Percentiles rank a stretch among this genome's conserved stretches.
phyloP scores from a whole-genome alignment of 805 yeast species.

The Yarrowia sp. region DNA sequence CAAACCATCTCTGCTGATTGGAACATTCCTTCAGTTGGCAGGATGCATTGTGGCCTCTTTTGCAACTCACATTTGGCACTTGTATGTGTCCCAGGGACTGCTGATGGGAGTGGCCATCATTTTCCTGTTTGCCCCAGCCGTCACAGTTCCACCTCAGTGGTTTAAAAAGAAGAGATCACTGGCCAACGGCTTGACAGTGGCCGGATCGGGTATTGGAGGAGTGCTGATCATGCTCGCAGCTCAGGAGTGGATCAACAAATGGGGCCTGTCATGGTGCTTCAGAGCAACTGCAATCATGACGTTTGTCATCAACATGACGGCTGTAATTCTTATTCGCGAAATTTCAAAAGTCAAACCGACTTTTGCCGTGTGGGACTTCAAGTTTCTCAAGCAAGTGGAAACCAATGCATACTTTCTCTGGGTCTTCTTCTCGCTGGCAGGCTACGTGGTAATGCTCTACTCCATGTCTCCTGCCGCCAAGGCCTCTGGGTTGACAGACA shows the following conservation, averaged over 20 bases:
- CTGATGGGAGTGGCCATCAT: conserved; percentile 50
- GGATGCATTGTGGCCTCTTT: conserved; percentile 22
- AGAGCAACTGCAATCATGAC: conserved; percentile 43
- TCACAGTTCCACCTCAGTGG: conserved; percentile 50
- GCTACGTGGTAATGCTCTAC: conserved; percentile 29
- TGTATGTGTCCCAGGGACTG: conserved; percentile 52
- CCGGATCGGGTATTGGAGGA: conserved; percentile 55
- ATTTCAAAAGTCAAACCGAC: conserved; percentile 15
- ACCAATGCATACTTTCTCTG: conserved; percentile 14
- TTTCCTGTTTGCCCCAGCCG: conserved; percentile 44
- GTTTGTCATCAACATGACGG: conserved; percentile 12
- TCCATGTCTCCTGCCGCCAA: conserved; percentile 35
- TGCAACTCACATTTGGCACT: conserved; percentile 44
- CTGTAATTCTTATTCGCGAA: conserved; percentile 3
- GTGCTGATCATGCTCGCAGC: conserved; percentile 33
- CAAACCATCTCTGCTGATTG: conserved; percentile 10
- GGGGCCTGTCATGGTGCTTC: conserved; percentile 55
- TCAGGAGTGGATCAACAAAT: conserved; percentile 41
- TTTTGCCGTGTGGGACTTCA: neutral
- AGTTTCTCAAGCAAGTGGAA: neutral
- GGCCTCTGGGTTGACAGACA: conserved; percentile 29
- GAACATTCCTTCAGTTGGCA: neutral
- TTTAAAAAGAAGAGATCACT: conserved; percentile 45
- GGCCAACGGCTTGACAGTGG: conserved; percentile 48
- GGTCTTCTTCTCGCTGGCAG: conserved; percentile 12